These are phyloP conservation scores for Paxillus involutus DNA, from an alignment of 768 basidiomycete genomes.

Conservation along the genomic window DNA sequence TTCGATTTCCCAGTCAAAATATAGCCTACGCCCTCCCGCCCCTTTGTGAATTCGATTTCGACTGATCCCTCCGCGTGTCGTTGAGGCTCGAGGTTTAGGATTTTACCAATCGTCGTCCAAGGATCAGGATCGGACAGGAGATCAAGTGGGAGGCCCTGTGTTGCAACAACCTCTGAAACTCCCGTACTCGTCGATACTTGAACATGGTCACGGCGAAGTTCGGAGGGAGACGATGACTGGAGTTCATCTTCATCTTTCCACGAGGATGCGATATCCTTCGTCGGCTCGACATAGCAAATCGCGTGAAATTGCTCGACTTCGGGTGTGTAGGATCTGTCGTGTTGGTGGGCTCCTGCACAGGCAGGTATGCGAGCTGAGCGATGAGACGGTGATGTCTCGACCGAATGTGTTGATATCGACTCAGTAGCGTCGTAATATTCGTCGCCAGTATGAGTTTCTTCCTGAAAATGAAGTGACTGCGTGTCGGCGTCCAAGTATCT, in stretches of 20 bases:
- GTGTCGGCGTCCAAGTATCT: background rate
- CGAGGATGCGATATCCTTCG: background rate
- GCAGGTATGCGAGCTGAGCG: background rate
- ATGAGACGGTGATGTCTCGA: background rate
- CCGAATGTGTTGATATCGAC: background rate
- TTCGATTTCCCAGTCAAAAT: background rate
- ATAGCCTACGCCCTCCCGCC: slow-evolving; percentile 29
- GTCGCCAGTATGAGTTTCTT: background rate
- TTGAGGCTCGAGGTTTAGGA: slow-evolving; percentile 17
- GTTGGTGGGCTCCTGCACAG: background rate
- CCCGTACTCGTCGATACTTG: background rate
- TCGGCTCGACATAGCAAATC: background rate
- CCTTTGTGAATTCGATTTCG: slow-evolving; percentile 18
- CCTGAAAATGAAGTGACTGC: background rate
- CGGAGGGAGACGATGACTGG: background rate
- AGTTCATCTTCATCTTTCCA: background rate
- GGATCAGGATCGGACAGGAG: slow-evolving; percentile 32
- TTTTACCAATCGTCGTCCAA: slow-evolving; percentile 30
- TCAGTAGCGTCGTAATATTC: background rate
- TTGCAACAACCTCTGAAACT: background rate
- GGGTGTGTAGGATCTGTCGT: background rate
- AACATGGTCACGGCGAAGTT: background rate
- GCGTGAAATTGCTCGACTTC: background rate
- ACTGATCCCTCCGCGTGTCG: background rate
- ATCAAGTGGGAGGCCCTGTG: slow-evolving; percentile 15